Evolutionary conservation across 202 grass and related monocot species (phyloP), one percentile per base, ranked within the genome.

Genomic region (Cymbopogon flexuosus): DNA sequence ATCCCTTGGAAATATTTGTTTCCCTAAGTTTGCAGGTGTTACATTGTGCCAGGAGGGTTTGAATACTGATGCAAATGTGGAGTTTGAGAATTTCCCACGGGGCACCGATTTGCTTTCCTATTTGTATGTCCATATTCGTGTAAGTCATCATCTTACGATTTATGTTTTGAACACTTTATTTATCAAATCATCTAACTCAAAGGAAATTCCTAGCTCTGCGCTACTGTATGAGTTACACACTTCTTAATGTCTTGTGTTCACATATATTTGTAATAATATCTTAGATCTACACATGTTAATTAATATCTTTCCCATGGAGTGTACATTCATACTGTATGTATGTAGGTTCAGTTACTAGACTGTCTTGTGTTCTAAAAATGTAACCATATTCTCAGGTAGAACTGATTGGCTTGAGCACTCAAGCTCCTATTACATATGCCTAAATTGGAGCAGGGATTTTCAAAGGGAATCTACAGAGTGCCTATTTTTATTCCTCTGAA

Each of bases 101-200:
- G 92, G 96, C 72, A 90, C 87, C 1, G 92, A 98, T 84, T 81
- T 98, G 84, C 96, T 95, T 86, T 91, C 92, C 68, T 95, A 95
- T 95, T 80, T 98, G 84, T 98, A 98, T 88, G 87, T 95, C 71
- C 96, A 89, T 74, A 83, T 98, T 73, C 90, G 56, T 86, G 96
- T 98, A 98, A 98, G 96, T 41, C 83, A 82, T 78, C 83, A 82
- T 92, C 79, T 83, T 86, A 58, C 34, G 57, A 5, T 85, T 83
- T 79, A 33, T 29, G 41, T 40, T 37, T 58, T 57, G 6, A 49
- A 47, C 36, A 3, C 59, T 15, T 76, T 11, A 6, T 67, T 72
- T 29, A 60, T 79, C 33, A 40, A 40, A 75, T 74, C 5, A 43
- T 43, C 23, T 54, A 75, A 59, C 65, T 80, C 63, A 27, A 51